Percentiles rank a stretch among this genome's conserved stretches.
These are phyloP conservation scores for Crucihimalaya himalaica DNA, from an alignment of 345 rosid species.

Conservation along the genomic window DNA sequence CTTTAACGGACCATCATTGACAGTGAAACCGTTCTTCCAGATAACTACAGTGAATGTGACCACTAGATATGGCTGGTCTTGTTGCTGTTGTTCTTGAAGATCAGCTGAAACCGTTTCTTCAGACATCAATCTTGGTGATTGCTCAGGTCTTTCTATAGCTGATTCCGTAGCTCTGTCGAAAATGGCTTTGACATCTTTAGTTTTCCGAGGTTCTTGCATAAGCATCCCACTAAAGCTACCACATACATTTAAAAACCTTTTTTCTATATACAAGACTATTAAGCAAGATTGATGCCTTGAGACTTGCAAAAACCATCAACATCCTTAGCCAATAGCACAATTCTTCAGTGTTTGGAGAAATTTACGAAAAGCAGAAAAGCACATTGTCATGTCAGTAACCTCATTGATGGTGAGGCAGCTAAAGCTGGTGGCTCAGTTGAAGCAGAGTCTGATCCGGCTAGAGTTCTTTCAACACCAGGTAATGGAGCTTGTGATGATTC, in stretches of 20 bases:
- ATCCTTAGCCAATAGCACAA: not conserved
- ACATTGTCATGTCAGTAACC: not conserved
- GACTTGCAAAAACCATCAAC: not conserved
- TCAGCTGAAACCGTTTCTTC: slow-evolving; percentile 35
- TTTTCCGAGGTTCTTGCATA: slow-evolving; percentile 57
- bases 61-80: not conserved
- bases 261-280: not conserved
- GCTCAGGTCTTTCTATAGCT: slow-evolving; percentile 44
- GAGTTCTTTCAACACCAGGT: slow-evolving; percentile 60
- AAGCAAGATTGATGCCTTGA: not conserved
- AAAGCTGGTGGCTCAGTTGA: slow-evolving; percentile 40
- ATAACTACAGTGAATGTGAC: slow-evolving; percentile 46
- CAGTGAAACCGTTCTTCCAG: slow-evolving; percentile 80
- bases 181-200: slow-evolving; percentile 46
- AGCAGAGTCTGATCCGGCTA: slow-evolving; percentile 39
- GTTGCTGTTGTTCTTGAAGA: slow-evolving; percentile 29
- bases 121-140: slow-evolving; percentile 17
- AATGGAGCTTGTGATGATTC: slow-evolving; percentile 54
- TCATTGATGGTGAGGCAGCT: slow-evolving; percentile 48
- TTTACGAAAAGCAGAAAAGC: not conserved
- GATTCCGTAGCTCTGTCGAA: slow-evolving; percentile 37
- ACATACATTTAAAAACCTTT: not conserved
- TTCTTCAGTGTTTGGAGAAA: not conserved
- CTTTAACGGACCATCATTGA: slow-evolving; percentile 60
- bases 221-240: slow-evolving; percentile 57